These are phyloP conservation scores for Skeletonema marinoi DNA, from an alignment of 108 stramenopile species.

Conservation along the genomic window DNA sequence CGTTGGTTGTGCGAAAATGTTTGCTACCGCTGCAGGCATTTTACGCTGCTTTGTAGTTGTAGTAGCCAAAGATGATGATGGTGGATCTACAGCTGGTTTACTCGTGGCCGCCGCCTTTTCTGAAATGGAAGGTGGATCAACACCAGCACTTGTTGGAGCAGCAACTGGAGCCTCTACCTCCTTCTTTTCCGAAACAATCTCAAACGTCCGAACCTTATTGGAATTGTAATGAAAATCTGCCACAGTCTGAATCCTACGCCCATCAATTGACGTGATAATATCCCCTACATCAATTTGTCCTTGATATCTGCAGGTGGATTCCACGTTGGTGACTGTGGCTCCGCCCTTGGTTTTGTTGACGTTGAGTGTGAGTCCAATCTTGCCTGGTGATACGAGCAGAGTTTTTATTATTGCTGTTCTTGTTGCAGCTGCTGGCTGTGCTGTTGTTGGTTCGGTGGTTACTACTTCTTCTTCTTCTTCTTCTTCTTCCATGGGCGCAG, in stretches of 20 bases:
- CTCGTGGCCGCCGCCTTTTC: background rate
- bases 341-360: background rate
- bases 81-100: background rate
- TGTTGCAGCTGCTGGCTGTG: background rate
- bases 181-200: background rate
- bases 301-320: background rate
- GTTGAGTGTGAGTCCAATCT: constrained; percentile 6
- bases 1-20: constrained; percentile 5
- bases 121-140: background rate
- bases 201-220: background rate
- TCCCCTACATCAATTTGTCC: constrained; percentile 7
- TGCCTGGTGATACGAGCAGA: constrained; percentile 7
- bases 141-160: background rate
- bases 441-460: background rate
- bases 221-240: background rate
- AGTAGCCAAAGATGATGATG: background rate
- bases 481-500: too few relatives aligned
- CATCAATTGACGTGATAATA: constrained; percentile 9
- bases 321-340: background rate
- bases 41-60: background rate
- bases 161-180: background rate
- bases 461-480: too few relatives aligned
- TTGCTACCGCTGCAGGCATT: constrained; percentile 1
- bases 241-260: background rate
- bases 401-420: background rate